A percentile compares a stretch with the other conserved stretches of the same genome.
phyloP scores from a whole-genome alignment of 495 filamentous ascomycete species.

The Eremomyces bilateralis region DNA sequence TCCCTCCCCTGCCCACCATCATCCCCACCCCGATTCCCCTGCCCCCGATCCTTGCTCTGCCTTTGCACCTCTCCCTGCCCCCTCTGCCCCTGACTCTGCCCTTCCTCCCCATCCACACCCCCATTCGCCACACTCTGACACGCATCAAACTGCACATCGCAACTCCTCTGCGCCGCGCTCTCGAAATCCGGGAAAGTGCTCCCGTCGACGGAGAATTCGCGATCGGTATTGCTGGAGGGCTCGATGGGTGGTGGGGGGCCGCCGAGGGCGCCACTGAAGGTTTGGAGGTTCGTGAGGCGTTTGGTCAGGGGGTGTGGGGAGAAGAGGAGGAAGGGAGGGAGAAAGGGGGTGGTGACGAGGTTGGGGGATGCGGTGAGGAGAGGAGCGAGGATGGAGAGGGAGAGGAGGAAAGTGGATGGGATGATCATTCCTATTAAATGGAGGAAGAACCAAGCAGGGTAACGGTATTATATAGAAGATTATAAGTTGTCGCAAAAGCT shows the following conservation, averaged over 20 bases:
- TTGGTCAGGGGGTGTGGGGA: slow-evolving; percentile 11
- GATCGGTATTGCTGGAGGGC: slow-evolving; percentile 19
- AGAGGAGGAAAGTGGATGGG: neutral
- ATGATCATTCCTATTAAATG: no score
- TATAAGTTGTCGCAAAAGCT: no score
- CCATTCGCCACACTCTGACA: slow-evolving; percentile 11
- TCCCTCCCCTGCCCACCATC: neutral
- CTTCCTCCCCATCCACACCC: slow-evolving; percentile 5
- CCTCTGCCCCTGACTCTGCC: slow-evolving; percentile 7
- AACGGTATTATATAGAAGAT: no score
- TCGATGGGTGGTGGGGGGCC: slow-evolving; percentile 27
- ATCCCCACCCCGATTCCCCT: neutral
- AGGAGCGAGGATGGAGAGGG: neutral
- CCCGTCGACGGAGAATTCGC: slow-evolving; percentile 34
- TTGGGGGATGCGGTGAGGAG: slow-evolving; percentile 4
- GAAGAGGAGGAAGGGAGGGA: slow-evolving; percentile 6
- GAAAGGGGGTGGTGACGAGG: slow-evolving; percentile 3
- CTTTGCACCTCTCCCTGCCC: neutral
- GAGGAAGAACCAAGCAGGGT: no score
- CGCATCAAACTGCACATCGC: slow-evolving; percentile 14
- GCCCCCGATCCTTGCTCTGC: slow-evolving; percentile 5
- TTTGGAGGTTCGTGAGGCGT: slow-evolving; percentile 26
- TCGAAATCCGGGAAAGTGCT: slow-evolving; percentile 21
- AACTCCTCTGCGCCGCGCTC: slow-evolving; percentile 9
- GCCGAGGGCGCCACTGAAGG: slow-evolving; percentile 33